Evolutionary conservation across 1,284 basidiomycete species (phyloP).

Genomic region (Lentinula novae-zelandiae): DNA sequence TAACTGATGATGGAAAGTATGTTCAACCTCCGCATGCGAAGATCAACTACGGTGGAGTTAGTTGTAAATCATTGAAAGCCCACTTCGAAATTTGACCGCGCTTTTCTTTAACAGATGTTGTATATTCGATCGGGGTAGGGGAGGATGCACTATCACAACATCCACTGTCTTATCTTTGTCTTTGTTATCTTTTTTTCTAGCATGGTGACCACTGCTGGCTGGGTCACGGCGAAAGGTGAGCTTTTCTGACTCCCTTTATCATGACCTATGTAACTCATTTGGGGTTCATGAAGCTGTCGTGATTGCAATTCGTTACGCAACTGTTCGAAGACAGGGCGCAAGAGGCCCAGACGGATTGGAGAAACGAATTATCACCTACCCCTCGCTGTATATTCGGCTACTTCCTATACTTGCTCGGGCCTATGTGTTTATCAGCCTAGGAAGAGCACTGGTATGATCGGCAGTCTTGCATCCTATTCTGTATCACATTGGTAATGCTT

Average conservation of each 20-base stretch:
- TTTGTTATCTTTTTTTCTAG: conserved; percentile 26
- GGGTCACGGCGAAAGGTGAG: conserved; percentile 57
- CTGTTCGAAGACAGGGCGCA: conserved; percentile 69
- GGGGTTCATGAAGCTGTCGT: conserved; percentile 50
- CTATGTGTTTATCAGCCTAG: conserved; percentile 70
- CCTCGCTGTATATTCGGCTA: conserved; percentile 67
- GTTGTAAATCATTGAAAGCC: conserved; percentile 22
- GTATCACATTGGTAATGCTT: not conserved
- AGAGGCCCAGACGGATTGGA: conserved; percentile 52
- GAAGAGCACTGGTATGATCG: conserved; percentile 52
- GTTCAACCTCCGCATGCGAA: conserved; percentile 69
- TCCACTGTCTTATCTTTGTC: not conserved
- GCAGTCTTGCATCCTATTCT: not conserved
- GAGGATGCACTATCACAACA: not conserved
- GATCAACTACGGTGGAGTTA: conserved; percentile 73
- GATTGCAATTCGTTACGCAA: conserved; percentile 71
- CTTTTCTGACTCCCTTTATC: not conserved
- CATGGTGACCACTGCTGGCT: conserved; percentile 60
- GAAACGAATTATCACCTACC: conserved; percentile 65
- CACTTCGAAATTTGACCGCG: not conserved
- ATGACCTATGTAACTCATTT: not conserved
- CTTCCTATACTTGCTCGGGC: conserved; percentile 66
- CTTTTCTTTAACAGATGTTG: conserved; percentile 49
- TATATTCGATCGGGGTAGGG: conserved; percentile 61
- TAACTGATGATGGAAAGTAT: conserved; percentile 68